These are phyloP conservation scores for Ganoderma lucidum DNA, from an alignment of 1,284 basidiomycete genomes.

Conservation along the genomic window DNA sequence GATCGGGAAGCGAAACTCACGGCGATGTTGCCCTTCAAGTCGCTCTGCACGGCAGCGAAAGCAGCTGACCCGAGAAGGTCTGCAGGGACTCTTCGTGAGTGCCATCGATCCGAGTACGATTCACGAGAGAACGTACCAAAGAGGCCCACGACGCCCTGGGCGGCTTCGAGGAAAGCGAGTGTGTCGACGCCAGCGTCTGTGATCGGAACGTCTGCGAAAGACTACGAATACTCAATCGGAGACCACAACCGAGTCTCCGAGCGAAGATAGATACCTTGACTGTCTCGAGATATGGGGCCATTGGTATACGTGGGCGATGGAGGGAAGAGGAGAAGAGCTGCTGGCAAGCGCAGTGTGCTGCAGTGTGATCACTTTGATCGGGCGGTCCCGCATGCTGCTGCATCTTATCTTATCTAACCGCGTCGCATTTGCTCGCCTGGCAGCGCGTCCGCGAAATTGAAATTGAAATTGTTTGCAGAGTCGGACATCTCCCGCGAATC, in stretches of 20 bases:
- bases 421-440: not conserved
- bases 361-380: slow-evolving; percentile 3
- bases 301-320: slow-evolving; percentile 41
- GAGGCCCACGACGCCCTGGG: slow-evolving; percentile 88
- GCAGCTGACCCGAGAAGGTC: slow-evolving; percentile 91
- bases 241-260: not conserved
- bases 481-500: not conserved
- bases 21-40: slow-evolving; percentile 93
- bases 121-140: slow-evolving; percentile 71
- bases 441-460: not conserved
- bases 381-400: slow-evolving; percentile 1
- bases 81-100: slow-evolving; percentile 40
- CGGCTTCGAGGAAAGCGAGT: slow-evolving; percentile 87
- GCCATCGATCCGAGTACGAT: not conserved
- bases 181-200: slow-evolving; percentile 93
- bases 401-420: slow-evolving; percentile 23
- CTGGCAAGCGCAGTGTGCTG: slow-evolving; percentile 23
- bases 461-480: not conserved
- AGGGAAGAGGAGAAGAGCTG: slow-evolving; percentile 20
- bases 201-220: slow-evolving; percentile 90
- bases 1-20: slow-evolving; percentile 53
- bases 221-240: slow-evolving; percentile 54
- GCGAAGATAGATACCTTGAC: slow-evolving; percentile 67
- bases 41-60: slow-evolving; percentile 86
- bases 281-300: slow-evolving; percentile 90